Evolutionary conservation across 2,329 filamentous ascomycete genomes (phyloP).

Genomic region (Tricladium varicosporioides): DNA sequence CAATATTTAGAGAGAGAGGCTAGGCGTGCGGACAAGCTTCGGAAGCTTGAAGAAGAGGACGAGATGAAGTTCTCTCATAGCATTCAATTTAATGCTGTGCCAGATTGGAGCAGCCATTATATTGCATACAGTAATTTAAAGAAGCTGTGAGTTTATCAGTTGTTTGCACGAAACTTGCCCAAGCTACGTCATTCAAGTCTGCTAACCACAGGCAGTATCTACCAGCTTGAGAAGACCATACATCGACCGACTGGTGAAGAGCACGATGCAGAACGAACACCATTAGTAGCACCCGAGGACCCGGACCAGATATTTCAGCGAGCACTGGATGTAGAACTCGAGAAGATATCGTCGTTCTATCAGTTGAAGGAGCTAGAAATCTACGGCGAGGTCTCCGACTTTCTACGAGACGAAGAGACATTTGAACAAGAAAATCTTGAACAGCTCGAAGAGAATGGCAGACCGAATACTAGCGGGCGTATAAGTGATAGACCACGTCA

Average conservation of each 20-base stretch:
- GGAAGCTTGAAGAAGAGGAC: conserved; percentile 69
- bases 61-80: conserved; percentile 99
- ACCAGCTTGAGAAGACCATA: conserved; percentile 84
- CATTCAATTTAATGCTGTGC: conserved; percentile 98
- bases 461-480: conserved; percentile 45
- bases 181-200: not conserved
- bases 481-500: conserved; percentile 40
- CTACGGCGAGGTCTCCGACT: conserved; percentile 71
- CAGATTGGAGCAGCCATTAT: conserved; percentile 99
- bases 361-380: conserved; percentile 86
- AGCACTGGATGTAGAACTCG: conserved; percentile 82
- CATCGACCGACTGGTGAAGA: conserved; percentile 56
- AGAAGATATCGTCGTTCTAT: conserved; percentile 93
- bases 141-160: conserved; percentile 70
- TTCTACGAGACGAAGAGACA: conserved; percentile 73
- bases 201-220: conserved; percentile 62
- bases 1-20: conserved; percentile 16
- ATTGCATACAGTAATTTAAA: conserved; percentile 98
- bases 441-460: conserved; percentile 30
- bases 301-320: conserved; percentile 79
- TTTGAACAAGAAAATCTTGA: conserved; percentile 44
- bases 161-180: no score
- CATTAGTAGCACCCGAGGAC: conserved; percentile 70
- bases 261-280: conserved; percentile 78
- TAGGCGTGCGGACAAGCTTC: conserved; percentile 62